Conservation (phyloP, 2,329 filamentous ascomycete species). For the Triangularia setosa region DNA sequence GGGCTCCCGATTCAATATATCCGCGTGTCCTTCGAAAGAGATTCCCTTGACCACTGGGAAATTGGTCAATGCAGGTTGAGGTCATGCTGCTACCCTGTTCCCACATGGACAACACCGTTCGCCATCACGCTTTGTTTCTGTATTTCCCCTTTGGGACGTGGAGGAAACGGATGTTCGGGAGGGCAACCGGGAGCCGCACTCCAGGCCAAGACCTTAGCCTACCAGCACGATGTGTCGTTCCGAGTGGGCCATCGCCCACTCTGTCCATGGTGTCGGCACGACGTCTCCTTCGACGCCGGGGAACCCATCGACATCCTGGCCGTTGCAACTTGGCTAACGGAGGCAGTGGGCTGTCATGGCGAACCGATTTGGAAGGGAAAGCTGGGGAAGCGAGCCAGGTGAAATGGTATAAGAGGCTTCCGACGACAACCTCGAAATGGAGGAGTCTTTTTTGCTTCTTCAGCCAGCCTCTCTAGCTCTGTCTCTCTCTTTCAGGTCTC, state of each 20-base stretch:
- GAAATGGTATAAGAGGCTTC: conserved; percentile 2
- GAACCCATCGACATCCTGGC: background rate
- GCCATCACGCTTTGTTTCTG: conserved; percentile 11
- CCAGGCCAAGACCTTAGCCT: conserved; percentile 16
- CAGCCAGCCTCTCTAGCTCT: conserved; percentile 5
- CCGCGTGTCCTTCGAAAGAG: background rate
- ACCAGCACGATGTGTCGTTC: conserved; percentile 16
- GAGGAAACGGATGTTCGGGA: conserved; percentile 18
- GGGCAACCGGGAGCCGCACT: conserved; percentile 14
- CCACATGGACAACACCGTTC: background rate
- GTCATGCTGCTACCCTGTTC: background rate
- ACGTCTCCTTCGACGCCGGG: conserved; percentile 4
- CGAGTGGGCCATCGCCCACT: conserved; percentile 14
- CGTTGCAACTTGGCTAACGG: conserved; percentile 11
- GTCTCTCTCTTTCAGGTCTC: background rate
- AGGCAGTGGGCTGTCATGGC: conserved; percentile 1
- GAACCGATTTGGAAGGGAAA: background rate
- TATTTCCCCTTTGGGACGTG: conserved; percentile 14
- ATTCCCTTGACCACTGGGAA: background rate
- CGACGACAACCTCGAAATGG: background rate
- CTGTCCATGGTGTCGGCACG: conserved; percentile 12
- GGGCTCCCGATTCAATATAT: conserved; percentile 6
- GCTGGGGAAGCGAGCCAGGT: background rate
- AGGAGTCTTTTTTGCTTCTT: background rate
- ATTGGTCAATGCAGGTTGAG: conserved; percentile 6